Percentiles rank a stretch among this genome's conserved stretches.
Conservation (phyloP, 441 rosid species). For the Geranium incanum region DNA sequence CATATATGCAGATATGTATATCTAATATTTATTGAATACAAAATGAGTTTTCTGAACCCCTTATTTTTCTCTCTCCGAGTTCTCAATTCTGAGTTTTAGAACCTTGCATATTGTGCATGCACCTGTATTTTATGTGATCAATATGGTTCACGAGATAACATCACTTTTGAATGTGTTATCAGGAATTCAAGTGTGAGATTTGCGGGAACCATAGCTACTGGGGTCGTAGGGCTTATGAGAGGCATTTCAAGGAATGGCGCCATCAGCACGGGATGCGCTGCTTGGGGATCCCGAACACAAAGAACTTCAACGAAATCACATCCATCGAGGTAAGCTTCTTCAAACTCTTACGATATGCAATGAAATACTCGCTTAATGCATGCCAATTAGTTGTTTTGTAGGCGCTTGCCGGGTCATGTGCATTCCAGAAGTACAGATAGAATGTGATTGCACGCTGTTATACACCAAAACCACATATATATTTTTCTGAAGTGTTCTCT, state of each 20-base stretch:
- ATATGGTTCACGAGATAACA: not conserved
- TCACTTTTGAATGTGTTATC: constrained; percentile 14
- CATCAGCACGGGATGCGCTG: constrained; percentile 99
- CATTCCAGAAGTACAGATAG: not conserved
- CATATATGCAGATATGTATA: too few relatives aligned
- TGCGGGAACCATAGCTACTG: constrained; percentile 94
- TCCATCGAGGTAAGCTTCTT: constrained; percentile 54
- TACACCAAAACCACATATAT: too few relatives aligned
- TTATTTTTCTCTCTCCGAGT: too few relatives aligned
- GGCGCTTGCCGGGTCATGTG: not conserved
- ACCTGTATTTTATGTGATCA: not conserved
- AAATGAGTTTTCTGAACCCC: too few relatives aligned
- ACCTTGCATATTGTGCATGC: not conserved
- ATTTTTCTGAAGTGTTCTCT: not conserved
- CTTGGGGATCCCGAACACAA: constrained; percentile 95
- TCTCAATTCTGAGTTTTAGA: too few relatives aligned
- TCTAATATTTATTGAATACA: too few relatives aligned
- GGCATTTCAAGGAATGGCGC: constrained; percentile 96
- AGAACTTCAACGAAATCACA: constrained; percentile 95
- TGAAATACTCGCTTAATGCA: not conserved
- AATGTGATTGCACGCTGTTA: not conserved
- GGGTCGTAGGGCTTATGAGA: constrained; percentile 97
- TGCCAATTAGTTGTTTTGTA: not conserved
- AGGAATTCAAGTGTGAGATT: constrained; percentile 97
- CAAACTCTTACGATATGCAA: not conserved